Evolutionary conservation across 495 filamentous ascomycete genomes (phyloP).

Genomic region (Saxispiralis lemnorum): DNA sequence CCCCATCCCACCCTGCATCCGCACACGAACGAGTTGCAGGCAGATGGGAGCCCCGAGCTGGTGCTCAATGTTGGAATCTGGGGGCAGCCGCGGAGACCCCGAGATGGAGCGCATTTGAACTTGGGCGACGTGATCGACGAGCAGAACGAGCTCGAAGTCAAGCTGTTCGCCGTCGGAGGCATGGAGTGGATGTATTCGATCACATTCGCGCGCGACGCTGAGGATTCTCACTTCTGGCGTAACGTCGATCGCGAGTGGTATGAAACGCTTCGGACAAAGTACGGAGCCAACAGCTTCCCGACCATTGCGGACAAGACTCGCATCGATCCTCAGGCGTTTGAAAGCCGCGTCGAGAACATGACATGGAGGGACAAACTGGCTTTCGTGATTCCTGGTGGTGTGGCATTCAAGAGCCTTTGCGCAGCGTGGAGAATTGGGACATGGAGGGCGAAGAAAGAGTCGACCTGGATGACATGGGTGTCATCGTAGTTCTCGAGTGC

Average conservation of each 20-base stretch:
- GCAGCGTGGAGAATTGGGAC: no score
- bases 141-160: constrained; percentile 48
- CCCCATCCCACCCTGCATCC: constrained; percentile 23
- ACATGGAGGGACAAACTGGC: no score
- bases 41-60: constrained; percentile 9
- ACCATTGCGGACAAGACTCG: no score
- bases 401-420: no score
- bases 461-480: no score
- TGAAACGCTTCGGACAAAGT: constrained; percentile 31
- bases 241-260: constrained; percentile 35
- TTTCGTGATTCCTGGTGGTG: no score
- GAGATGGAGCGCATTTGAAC: no score
- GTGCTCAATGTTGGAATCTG: constrained; percentile 42
- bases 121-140: constrained; percentile 31
- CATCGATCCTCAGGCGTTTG: no score
- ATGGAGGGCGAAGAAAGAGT: no score
- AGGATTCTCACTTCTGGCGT: constrained; percentile 41
- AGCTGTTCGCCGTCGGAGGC: constrained; percentile 46
- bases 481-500: no score
- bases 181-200: constrained; percentile 43
- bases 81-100: constrained; percentile 25
- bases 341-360: no score
- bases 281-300: constrained; percentile 32
- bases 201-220: constrained; percentile 32
- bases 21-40: constrained; percentile 16